A percentile compares a stretch with the other conserved stretches of the same genome.
Conservation (phyloP, 768 basidiomycete species). For the Mycena galericulata region DNA sequence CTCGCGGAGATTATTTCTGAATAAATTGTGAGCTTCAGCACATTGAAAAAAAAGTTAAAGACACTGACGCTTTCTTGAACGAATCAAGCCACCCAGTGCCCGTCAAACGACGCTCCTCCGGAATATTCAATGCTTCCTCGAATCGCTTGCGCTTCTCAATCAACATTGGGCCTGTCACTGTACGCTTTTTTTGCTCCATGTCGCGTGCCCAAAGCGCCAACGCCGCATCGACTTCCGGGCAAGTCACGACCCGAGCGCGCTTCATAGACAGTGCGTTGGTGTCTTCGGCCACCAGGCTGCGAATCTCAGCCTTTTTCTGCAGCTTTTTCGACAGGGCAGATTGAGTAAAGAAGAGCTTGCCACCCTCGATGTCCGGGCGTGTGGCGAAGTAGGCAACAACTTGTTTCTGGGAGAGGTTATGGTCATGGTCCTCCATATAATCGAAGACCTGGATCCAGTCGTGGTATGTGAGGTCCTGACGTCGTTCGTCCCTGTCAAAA, state of each 20-base stretch:
- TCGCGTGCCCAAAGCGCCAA: constrained; percentile 47
- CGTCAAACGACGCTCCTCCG: constrained; percentile 37
- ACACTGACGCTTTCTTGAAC: constrained; percentile 34
- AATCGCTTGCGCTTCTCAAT: constrained; percentile 39
- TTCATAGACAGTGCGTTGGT: constrained; percentile 46
- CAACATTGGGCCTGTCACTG: constrained; percentile 43
- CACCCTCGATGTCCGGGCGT: constrained; percentile 32
- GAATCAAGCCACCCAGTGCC: constrained; percentile 39
- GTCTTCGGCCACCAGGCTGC: constrained; percentile 23
- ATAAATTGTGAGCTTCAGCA: not conserved
- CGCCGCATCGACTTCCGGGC: constrained; percentile 49
- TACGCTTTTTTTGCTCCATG: constrained; percentile 42
- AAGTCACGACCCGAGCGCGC: constrained; percentile 43
- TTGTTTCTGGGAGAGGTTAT: constrained; percentile 35
- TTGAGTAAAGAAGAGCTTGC: constrained; percentile 41
- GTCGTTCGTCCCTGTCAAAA: not conserved
- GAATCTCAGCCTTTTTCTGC: constrained; percentile 17
- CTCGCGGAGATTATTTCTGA: constrained; percentile 37
- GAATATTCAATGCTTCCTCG: constrained; percentile 43
- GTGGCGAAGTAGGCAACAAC: too few relatives aligned
- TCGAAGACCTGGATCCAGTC: constrained; percentile 42
- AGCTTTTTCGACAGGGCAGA: constrained; percentile 40
- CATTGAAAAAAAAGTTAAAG: not conserved
- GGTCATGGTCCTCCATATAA: constrained; percentile 38
- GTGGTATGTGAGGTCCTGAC: constrained; percentile 37